Percentiles rank a stretch among this genome's conserved stretches.
Conservation (phyloP, 148 eudicot species). For the Bassia scoparia region DNA sequence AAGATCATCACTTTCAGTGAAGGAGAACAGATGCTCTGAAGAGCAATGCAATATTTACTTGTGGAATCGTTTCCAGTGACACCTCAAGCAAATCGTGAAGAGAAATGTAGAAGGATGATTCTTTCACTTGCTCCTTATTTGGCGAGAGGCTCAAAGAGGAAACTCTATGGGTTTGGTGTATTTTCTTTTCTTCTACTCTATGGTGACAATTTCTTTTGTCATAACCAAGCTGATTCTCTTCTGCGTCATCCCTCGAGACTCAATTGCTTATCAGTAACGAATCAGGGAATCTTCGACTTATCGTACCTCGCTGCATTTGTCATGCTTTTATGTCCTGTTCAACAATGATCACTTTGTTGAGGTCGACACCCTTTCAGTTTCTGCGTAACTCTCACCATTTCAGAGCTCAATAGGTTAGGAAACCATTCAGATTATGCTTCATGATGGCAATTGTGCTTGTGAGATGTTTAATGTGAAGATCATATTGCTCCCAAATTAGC, state of each 20-base stretch:
- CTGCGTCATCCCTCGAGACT: constrained; percentile 47
- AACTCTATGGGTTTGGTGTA: constrained; percentile 34
- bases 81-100: constrained; percentile 26
- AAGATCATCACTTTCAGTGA: constrained; percentile 30
- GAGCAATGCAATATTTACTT: constrained; percentile 38
- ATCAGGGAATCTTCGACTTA: constrained; percentile 35
- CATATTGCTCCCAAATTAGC: constrained; percentile 7
- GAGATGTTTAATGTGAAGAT: constrained; percentile 18
- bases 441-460: constrained; percentile 29
- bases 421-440: constrained; percentile 16
- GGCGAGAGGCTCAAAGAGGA: constrained; percentile 42
- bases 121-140: constrained; percentile 41
- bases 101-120: constrained; percentile 33
- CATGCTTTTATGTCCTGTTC: constrained; percentile 33
- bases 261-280: constrained; percentile 42
- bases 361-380: constrained; percentile 15
- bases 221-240: constrained; percentile 47
- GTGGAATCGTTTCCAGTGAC: constrained; percentile 40
- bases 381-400: constrained; percentile 27
- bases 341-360: constrained; percentile 17
- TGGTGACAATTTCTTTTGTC: constrained; percentile 48
- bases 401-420: constrained; percentile 30
- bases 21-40: constrained; percentile 27
- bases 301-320: constrained; percentile 30
- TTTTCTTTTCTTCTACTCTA: constrained; percentile 46